Evolutionary conservation across 225 moss, liverwort and hornwort genomes (phyloP), one percentile per base, ranked within the genome.

Genomic region (Antitrichia curtipendula): DNA sequence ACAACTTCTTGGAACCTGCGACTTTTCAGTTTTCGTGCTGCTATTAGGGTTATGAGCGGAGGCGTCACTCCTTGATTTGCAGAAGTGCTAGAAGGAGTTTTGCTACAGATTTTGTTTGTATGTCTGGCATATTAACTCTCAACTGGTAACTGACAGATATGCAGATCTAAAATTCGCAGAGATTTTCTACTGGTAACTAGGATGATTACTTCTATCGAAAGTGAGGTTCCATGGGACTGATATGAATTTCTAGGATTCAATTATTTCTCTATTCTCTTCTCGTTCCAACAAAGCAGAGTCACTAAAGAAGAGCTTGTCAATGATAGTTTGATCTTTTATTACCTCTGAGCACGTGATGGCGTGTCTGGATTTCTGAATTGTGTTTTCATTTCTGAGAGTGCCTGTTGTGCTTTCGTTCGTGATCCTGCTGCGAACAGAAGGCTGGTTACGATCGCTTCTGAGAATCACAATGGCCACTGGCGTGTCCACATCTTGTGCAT

Each of bases 391-490:
- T 79, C 34, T 73, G 25, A 81, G 84, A 71, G 78, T 38, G 54
- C 58, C 34, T 85, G 59, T 43, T 49, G 73, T 86, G 72, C 40
- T 59, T 71, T 80, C 64, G 52, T 84, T 85, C 65, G 27, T 74
- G 54, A 56, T 74, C 73, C 70, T 82, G 68, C 85, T 79, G 80
- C 71, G 1, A 64, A 16, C 18, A 49, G 61, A 65, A 47, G 54
- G 29, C 70, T 75, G 81, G 34, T 77, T 70, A 27, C 50, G 65
- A 62, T 64, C 76, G 52, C 63, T 62, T 64, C 45, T 90, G n/a
- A 92, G 86, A 82, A 80, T 81, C 36, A 88, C 84, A 70, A 86
- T 88, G 50, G 88, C 52, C 64, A 63, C 85, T n/a, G 91, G 88
- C 65, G 75, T 66, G 47, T 86, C 83, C 43, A 43, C 66, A 45